These are phyloP conservation scores for Chalciporus pseudorubinellus DNA, from an alignment of 768 basidiomycete genomes.

Conservation along the genomic window DNA sequence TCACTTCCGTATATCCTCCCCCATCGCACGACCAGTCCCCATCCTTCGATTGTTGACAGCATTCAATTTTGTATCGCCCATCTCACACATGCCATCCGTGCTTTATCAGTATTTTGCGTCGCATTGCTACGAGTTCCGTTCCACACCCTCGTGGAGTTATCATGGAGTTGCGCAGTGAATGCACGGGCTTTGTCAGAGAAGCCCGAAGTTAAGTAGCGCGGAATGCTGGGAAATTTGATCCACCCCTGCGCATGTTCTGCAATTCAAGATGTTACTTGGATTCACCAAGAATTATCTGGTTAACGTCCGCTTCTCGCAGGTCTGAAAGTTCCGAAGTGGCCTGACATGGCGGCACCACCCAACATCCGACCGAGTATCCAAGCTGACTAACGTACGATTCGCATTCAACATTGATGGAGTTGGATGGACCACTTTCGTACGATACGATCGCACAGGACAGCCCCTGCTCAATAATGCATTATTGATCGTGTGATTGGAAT, in stretches of 20 bases:
- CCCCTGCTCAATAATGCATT: background rate
- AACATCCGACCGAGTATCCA: background rate
- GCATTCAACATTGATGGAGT: background rate
- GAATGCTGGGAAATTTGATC: too few species aligned
- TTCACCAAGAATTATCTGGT: too few species aligned
- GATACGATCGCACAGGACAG: background rate
- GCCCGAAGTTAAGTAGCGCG: too few species aligned
- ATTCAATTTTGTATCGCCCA: background rate
- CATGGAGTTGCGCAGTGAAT: background rate
- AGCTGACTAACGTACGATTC: background rate
- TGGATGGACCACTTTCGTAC: background rate
- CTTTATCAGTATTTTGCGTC: background rate
- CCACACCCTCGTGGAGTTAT: background rate
- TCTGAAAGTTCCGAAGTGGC: background rate
- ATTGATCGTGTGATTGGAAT: background rate
- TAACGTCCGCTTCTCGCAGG: background rate
- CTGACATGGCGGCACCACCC: background rate
- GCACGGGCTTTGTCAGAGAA: background rate
- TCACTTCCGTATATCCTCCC: background rate
- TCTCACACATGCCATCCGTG: background rate
- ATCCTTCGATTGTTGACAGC: background rate
- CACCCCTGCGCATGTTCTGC: background rate
- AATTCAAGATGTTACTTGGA: background rate
- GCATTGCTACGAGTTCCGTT: background rate
- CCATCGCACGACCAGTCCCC: background rate